Evolutionary conservation across 148 eudicot species (phyloP).

Genomic region (Polygonum aviculare): DNA sequence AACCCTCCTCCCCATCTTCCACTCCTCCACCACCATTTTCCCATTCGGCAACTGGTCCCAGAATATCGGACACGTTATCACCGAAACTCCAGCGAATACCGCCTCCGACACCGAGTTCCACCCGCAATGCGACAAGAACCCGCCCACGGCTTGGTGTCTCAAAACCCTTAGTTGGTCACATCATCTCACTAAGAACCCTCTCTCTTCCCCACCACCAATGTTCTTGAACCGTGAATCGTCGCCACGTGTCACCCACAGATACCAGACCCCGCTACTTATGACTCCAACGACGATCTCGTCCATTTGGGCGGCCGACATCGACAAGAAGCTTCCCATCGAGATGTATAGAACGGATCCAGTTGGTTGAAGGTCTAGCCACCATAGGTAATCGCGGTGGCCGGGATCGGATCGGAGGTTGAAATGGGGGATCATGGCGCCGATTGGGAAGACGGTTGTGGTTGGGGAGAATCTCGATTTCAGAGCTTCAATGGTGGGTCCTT

Average conservation of each 20-base stretch:
- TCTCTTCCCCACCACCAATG: background rate
- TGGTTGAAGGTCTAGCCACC: constrained; percentile 36
- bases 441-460: constrained; percentile 26
- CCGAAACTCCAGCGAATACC: background rate
- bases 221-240: background rate
- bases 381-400: constrained; percentile 18
- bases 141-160: constrained; percentile 3
- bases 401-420: constrained; percentile 8
- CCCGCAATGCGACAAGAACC: constrained; percentile 6
- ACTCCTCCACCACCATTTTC: background rate
- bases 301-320: background rate
- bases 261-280: background rate
- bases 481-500: constrained; percentile 23
- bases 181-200: background rate
- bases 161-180: background rate
- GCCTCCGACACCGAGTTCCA: constrained; percentile 7
- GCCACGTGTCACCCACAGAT: constrained; percentile 8
- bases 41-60: constrained; percentile 5
- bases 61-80: background rate
- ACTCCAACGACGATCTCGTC: background rate
- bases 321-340: constrained; percentile 9
- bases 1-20: constrained; percentile 7
- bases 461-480: constrained; percentile 22
- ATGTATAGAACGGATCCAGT: background rate
- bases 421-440: constrained; percentile 48